Evolutionary conservation across 441 rosid species (phyloP), one percentile per base, ranked within the genome.

Genomic region (Macaranga tanarius): DNA sequence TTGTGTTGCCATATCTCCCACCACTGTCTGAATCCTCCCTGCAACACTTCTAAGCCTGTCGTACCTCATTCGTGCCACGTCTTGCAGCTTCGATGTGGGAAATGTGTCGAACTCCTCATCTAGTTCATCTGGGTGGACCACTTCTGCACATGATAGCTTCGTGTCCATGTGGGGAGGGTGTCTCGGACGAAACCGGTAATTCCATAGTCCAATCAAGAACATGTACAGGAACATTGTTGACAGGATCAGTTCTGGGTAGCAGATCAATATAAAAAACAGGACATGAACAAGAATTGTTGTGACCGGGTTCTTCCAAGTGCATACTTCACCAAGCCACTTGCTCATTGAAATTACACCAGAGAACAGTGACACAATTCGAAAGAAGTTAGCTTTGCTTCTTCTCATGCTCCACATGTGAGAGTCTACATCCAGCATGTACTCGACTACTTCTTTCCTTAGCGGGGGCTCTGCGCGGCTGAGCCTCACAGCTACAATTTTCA

Each of bases 391-490:
- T 79, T 91, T 93, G 84, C 98, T 93, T 76, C 97, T 90, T 77
- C 98, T 88, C 98, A 93, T 93, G 80, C 91, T 93, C 97, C 98
- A 93, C 96, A 90, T 88, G 70, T 93, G 97, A 4, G 96, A 91
- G 75, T 89, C 98, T 31, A 91, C 94, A 78, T 93, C 97, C 1
- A 93, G 88, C 97, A 93, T 91, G 69, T 87, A 93, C 88, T 91
- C 98, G 8, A 94, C 97, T 11, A 90, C 85, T 79, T 94, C 99
- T 81, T 86, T 92, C 75, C 92, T 84, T 67, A 94, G 83, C 1
- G 97, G 92, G 44, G 99, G 99, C 81, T 94, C 99, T n/a, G 99
- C 97, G 3, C 97, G 74, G 82, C 84, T 87, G 66, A 94, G 87
- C 90, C 97, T 86, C 26, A 83, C 84, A 0, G 92, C 88, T 59